Base-by-base conservation (phyloP, 768 basidiomycete genomes). In the Podaxis carcinomalis region DNA sequence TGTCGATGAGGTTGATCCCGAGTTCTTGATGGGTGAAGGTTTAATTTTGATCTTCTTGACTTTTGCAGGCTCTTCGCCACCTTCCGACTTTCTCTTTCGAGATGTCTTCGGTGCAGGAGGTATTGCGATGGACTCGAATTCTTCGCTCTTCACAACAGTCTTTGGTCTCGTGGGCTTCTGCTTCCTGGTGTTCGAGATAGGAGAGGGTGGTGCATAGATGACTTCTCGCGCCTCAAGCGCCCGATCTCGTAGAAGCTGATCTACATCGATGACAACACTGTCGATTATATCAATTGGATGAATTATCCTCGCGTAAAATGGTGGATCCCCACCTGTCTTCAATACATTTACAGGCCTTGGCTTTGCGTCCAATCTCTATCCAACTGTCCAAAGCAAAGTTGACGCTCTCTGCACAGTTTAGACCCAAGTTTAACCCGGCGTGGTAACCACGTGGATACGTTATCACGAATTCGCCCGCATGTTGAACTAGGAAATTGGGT, bases 341-440 rank as follows among this genome's bases (percentile, higher is more conserved):
- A n/a, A 91, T 79, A 67, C 90, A 92, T 67, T 83, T 76, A 66
- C 92, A 93, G 3, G 78, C 85, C 63, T 86, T 86, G 5, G 96
- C 95, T 58, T 81, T 83, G 59, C 92, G 79, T 1, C 95, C 96
- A 19, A 95, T 73, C 44, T 95, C 93, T 4, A 98, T 74, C 95
- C 95, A 98, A 64, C 90, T 92, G 46, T 97, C 92, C 27, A 97
- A 77, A 0, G 96, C 96, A 70, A 98, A 98, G 71, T 98, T 98
- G 68, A 97, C 93, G 64, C 92, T 93, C 74, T 98, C 96, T 1
- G 96, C 96, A 67, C 95, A 97, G 68, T 98, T 98, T 69, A 97
- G 86, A 5, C 93, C 96, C 46, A 97, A 77, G 70, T 98, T 98
- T 80, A 98, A 96, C 19, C 96, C 96, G 3, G 95, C 93, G 70